Evolutionary conservation across 495 filamentous ascomycete species (phyloP).

Genomic region (Aspergillus campestris): DNA sequence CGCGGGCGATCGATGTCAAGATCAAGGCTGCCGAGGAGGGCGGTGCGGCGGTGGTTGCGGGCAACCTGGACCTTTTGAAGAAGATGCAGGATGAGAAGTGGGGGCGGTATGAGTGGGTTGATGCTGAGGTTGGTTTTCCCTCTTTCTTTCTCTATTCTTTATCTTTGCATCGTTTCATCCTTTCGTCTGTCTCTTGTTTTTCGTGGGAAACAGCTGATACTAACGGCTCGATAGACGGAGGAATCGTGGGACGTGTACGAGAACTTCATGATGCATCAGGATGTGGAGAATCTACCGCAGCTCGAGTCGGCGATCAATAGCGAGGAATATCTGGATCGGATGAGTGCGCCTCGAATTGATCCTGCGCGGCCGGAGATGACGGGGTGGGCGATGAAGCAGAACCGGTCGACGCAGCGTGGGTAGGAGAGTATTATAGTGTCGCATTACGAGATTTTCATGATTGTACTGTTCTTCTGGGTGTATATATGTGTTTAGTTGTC

Average conservation of each 20-base stretch:
- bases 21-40: conserved; percentile 55
- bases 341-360: conserved; percentile 55
- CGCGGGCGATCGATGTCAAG: conserved; percentile 57
- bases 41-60: conserved; percentile 37
- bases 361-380: conserved; percentile 40
- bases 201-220: not conserved
- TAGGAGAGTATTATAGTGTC: conserved; percentile 7
- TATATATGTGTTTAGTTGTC: too few species aligned
- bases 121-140: conserved; percentile 49
- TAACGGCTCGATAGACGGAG: conserved; percentile 34
- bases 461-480: too few species aligned
- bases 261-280: conserved; percentile 49
- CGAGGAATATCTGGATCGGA: conserved; percentile 54
- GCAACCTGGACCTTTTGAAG: conserved; percentile 47
- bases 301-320: conserved; percentile 46
- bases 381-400: conserved; percentile 44
- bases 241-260: conserved; percentile 56
- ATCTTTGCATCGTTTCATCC: not conserved
- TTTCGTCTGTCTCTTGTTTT: not conserved
- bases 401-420: conserved; percentile 28
- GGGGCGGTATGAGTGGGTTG: conserved; percentile 54
- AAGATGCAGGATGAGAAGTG: conserved; percentile 61
- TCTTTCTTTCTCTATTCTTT: too few species aligned
- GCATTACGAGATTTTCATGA: too few species aligned
- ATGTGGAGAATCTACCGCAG: conserved; percentile 38